Evolutionary conservation across 768 basidiomycete genomes (phyloP).

Genomic region (Suillus fuscotomentosus): DNA sequence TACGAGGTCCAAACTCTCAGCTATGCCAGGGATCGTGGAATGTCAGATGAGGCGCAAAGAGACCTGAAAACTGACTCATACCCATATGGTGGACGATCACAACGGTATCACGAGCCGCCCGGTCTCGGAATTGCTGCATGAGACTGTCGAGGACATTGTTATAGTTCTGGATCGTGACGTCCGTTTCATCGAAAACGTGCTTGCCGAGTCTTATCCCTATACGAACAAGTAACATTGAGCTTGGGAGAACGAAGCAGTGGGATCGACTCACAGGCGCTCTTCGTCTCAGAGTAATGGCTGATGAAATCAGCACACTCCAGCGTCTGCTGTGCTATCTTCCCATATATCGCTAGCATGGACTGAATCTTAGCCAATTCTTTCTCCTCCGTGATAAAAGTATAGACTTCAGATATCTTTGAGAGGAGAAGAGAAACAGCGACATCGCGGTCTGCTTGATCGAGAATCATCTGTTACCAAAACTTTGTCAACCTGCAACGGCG

Average conservation of each 20-base stretch:
- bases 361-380: neutral
- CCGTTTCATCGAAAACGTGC: neutral
- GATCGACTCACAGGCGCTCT: constrained; percentile 18
- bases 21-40: neutral
- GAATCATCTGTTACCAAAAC: neutral
- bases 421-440: neutral
- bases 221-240: neutral
- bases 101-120: neutral
- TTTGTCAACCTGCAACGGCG: neutral
- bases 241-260: neutral
- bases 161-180: neutral
- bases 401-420: neutral
- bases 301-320: constrained; percentile 28
- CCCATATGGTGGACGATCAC: neutral
- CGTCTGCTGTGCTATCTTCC: constrained; percentile 12
- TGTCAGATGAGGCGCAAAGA: neutral
- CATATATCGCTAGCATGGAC: neutral
- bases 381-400: neutral
- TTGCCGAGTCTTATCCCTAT: constrained; percentile 2
- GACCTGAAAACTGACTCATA: neutral
- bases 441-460: neutral
- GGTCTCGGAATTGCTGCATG: neutral
- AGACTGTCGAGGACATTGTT: neutral
- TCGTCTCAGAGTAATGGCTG: constrained; percentile 21
- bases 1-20: neutral